Conservation (phyloP, 257 asterid genomes). For the Linaria vulgaris region DNA sequence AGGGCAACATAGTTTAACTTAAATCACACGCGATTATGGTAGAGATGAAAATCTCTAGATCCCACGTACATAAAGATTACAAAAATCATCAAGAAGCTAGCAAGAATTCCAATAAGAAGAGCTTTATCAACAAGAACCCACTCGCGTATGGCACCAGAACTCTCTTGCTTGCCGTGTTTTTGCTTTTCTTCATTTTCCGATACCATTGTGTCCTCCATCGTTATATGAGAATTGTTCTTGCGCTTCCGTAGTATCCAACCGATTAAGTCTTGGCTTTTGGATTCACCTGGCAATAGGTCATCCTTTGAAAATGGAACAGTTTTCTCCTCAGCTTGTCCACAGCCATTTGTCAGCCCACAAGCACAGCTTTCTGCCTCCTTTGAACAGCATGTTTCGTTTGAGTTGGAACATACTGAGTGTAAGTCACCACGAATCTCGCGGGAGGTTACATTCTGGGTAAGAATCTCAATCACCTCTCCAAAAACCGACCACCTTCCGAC, state of each 20-base stretch:
- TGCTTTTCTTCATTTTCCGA: conserved; percentile 37
- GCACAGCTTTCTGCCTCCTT: conserved; percentile 58
- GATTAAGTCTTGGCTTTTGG: conserved; percentile 37
- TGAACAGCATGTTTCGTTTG: conserved; percentile 52
- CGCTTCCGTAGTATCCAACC: conserved; percentile 66
- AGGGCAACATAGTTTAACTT: not conserved
- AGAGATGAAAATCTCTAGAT: conserved; percentile 29
- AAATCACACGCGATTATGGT: not conserved
- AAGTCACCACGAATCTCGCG: conserved; percentile 26
- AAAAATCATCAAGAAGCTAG: conserved; percentile 56
- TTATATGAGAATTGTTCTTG: conserved; percentile 33
- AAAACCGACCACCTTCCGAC: conserved; percentile 95
- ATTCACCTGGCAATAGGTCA: conserved; percentile 26
- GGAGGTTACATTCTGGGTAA: conserved; percentile 33
- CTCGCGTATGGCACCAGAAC: conserved; percentile 16
- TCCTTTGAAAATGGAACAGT: conserved; percentile 29
- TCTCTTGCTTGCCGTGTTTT: too few relatives aligned
- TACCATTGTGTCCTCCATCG: conserved; percentile 29
- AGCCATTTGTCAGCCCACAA: conserved; percentile 42
- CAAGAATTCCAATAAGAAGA: conserved; percentile 53
- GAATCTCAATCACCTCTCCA: conserved; percentile 80
- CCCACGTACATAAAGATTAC: conserved; percentile 46
- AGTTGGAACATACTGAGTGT: conserved; percentile 37
- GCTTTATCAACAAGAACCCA: conserved; percentile 59
- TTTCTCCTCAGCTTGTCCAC: conserved; percentile 38